Percentiles rank a stretch among this genome's conserved stretches.
phyloP scores from a whole-genome alignment of 768 basidiomycete species.

The Cystobasidium onofrii region DNA sequence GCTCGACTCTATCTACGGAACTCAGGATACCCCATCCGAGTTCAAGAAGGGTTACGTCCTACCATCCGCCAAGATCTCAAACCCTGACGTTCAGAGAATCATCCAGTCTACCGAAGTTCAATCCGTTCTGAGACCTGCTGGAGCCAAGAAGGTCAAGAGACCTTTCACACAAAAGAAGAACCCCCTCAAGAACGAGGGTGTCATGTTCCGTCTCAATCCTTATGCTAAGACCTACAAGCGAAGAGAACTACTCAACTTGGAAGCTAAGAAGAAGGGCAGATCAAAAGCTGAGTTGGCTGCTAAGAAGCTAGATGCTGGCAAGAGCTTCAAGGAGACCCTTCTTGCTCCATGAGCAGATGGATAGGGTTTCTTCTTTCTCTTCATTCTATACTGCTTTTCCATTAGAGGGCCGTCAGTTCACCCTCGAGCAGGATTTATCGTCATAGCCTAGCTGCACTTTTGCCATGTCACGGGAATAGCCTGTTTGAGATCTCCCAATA shows the following conservation, averaged over 20 bases:
- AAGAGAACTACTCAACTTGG: constrained; percentile 58
- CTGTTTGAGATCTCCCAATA: not conserved
- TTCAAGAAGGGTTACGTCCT: constrained; percentile 87
- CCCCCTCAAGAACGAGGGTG: constrained; percentile 38
- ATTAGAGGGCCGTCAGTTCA: too few relatives aligned
- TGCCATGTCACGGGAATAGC: too few relatives aligned
- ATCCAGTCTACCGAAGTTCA: constrained; percentile 99
- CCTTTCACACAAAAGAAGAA: constrained; percentile 99
- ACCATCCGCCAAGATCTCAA: constrained; percentile 89
- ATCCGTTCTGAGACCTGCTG: constrained; percentile 84
- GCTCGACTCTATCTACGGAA: constrained; percentile 92
- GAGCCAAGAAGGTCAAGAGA: constrained; percentile 74
- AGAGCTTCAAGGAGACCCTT: constrained; percentile 29
- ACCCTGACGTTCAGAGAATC: constrained; percentile 91
- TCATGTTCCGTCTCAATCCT: constrained; percentile 78
- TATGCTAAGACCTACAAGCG: constrained; percentile 90
- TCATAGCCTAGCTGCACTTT: too few relatives aligned
- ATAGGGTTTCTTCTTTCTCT: not conserved
- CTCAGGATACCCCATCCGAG: constrained; percentile 74
- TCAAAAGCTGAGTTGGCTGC: constrained; percentile 37
- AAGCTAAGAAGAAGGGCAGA: constrained; percentile 38
- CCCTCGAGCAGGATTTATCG: too few relatives aligned
- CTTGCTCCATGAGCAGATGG: constrained; percentile 21
- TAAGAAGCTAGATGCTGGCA: constrained; percentile 30
- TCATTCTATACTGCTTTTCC: not conserved